Evolutionary conservation across 257 asterid genomes (phyloP).

Genomic region (Lithospermum erythrorhizon): DNA sequence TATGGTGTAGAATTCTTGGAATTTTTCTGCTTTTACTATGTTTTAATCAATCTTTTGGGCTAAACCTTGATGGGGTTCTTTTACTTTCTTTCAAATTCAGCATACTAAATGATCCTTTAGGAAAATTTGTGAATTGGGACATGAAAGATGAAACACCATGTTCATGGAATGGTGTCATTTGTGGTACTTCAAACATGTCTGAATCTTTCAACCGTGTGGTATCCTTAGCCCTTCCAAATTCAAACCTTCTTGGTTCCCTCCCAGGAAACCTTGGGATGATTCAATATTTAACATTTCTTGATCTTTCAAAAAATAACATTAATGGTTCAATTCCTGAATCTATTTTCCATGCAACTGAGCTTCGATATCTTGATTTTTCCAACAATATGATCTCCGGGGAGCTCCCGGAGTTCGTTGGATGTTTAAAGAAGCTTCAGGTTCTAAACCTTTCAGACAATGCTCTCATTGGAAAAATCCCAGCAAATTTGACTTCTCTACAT

Average conservation of each 20-base stretch:
- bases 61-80: slow-evolving; percentile 63
- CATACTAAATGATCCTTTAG: slow-evolving; percentile 47
- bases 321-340: slow-evolving; percentile 67
- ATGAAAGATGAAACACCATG: slow-evolving; percentile 53
- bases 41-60: slow-evolving; percentile 30
- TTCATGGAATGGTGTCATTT: slow-evolving; percentile 70
- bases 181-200: slow-evolving; percentile 44
- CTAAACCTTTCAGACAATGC: slow-evolving; percentile 79
- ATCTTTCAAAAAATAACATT: slow-evolving; percentile 69
- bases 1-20: slow-evolving; percentile 32
- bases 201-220: slow-evolving; percentile 55
- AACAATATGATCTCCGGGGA: slow-evolving; percentile 66
- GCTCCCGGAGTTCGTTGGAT: slow-evolving; percentile 46
- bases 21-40: slow-evolving; percentile 16
- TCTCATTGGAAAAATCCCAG: slow-evolving; percentile 57
- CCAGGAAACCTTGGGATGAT: slow-evolving; percentile 64
- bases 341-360: slow-evolving; percentile 49
- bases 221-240: slow-evolving; percentile 45
- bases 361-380: slow-evolving; percentile 54
- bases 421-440: slow-evolving; percentile 28
- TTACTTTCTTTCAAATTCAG: slow-evolving; percentile 55
- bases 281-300: slow-evolving; percentile 34
- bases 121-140: slow-evolving; percentile 48
- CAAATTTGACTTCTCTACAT: slow-evolving; percentile 23
- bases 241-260: slow-evolving; percentile 54